phyloP scores from a whole-genome alignment of 73 alveolate genomes.

The Blepharisma stoltei region DNA sequence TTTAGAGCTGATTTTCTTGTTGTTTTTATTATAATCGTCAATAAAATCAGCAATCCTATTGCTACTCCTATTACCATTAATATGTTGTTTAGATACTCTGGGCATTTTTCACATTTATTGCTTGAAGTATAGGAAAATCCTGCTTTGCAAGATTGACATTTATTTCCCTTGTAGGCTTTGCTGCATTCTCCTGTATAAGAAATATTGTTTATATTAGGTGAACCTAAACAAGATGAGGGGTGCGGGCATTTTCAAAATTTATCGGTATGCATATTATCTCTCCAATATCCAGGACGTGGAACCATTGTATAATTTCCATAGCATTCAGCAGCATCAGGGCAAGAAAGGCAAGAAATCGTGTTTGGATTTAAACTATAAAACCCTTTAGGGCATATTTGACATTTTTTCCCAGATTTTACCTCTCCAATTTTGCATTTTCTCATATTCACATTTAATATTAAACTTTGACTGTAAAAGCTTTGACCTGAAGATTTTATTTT shows the following conservation, averaged over 20 bases:
- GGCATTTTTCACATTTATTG: constrained; percentile 52
- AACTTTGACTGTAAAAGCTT: neutral
- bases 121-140: constrained; percentile 56
- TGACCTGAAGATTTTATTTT: neutral
- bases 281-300: constrained; percentile 12
- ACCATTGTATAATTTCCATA: neutral
- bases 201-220: neutral
- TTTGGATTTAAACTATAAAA: neutral
- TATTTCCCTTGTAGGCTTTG: constrained; percentile 56
- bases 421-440: neutral
- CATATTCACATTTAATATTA: neutral
- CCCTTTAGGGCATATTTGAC: neutral
- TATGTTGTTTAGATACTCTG: neutral
- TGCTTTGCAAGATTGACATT: constrained; percentile 62
- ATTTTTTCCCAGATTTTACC: neutral
- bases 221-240: neutral
- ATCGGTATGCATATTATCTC: neutral
- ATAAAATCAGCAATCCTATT: no score
- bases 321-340: neutral
- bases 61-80: neutral
- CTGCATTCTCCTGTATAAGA: constrained; percentile 62
- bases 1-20: neutral
- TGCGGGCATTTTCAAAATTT: neutral
- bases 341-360: neutral
- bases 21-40: neutral